A percentile compares a stretch with the other conserved stretches of the same genome.
phyloP scores from a whole-genome alignment of 345 rosid genomes.

The Trapa incisa region DNA sequence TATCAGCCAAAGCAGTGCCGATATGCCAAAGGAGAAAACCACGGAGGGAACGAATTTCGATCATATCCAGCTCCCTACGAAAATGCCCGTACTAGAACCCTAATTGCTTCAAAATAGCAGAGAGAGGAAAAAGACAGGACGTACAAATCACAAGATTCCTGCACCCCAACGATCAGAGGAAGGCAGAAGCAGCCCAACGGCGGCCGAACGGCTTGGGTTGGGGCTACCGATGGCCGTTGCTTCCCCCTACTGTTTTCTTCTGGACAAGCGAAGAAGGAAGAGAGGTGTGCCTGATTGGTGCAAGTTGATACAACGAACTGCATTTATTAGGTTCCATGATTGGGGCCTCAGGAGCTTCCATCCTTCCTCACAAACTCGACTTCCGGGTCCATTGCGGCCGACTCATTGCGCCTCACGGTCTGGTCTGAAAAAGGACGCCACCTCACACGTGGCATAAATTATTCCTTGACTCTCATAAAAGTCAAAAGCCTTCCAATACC shows the following conservation, averaged over 20 bases:
- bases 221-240: background rate
- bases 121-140: constrained; percentile 10
- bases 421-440: no score
- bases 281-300: constrained; percentile 8
- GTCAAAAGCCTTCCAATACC: no score
- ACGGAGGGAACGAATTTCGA: background rate
- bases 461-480: no score
- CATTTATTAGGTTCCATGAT: no score
- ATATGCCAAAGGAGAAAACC: background rate
- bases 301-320: no score
- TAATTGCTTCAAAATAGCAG: background rate
- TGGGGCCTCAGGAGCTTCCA: no score
- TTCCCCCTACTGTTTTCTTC: constrained; percentile 5
- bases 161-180: constrained; percentile 23
- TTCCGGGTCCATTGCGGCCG: no score
- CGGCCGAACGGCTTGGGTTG: background rate
- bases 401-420: no score
- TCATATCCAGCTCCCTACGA: background rate
- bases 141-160: constrained; percentile 75
- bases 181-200: background rate
- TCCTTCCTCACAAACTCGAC: no score
- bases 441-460: no score
- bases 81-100: background rate
- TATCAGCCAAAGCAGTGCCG: background rate
- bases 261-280: constrained; percentile 28